Evolutionary conservation across 768 basidiomycete genomes (phyloP), one percentile per base, ranked within the genome.

Genomic region (Serpula lacrymans): DNA sequence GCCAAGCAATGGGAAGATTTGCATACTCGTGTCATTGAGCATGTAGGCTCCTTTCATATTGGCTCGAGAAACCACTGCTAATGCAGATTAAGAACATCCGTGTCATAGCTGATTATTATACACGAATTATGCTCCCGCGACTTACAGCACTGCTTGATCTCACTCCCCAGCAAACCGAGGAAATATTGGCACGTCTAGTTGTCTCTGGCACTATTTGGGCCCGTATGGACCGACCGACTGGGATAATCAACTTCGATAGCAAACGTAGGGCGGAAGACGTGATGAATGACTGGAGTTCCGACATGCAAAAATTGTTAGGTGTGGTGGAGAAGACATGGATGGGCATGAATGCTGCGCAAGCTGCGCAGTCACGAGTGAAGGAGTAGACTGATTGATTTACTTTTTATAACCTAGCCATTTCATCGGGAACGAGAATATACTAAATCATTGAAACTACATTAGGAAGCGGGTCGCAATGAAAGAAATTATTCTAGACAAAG

Each of bases 321-420:
- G 65, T 96, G 29, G 88, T 93, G 11, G 96, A 99, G 69, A 97
- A 97, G 78, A 92, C 91, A n/a, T 96, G 94, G 89, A 92, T 92
- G 89, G 86, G 85, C 26, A 84, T 92, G 77, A 91, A 91, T 50
- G 88, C 89, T 24, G 88, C 89, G 9, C 78, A 88, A 58, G 88
- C 89, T 34, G 88, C 88, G 16, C 85, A 88, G 50, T 80, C 85
- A 36, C 72, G 81, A 45, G 67, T 69, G 47, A 75, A 72, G 47
- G 67, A 67, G 52, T 71, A 60, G 52, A 41, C 18, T n/a, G 20
- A 20, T 34, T 13, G 25, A 11, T 9, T 13, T 32, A 18, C 21
- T n/a, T n/a, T n/a, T n/a, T n/a, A n/a, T n/a, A n/a, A n/a, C n/a
- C n/a, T n/a, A n/a, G n/a, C n/a, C n/a, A n/a, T n/a, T n/a, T n/a